Evolutionary conservation across 2,329 filamentous ascomycete species (phyloP).

Genomic region (Fonsecaea pedrosoi): DNA sequence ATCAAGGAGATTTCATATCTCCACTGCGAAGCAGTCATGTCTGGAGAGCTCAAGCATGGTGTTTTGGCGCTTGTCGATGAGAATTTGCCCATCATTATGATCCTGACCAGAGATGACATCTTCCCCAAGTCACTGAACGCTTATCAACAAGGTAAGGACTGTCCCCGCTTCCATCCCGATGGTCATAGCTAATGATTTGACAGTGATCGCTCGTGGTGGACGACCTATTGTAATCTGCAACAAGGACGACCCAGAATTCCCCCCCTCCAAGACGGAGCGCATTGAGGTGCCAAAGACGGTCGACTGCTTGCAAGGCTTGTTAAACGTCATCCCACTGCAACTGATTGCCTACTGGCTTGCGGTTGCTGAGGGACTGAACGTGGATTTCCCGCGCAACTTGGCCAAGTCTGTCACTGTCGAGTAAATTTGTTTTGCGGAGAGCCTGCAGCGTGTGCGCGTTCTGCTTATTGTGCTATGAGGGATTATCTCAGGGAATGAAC

Average conservation of each 20-base stretch:
- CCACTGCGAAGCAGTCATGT: constrained; percentile 99
- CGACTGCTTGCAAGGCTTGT: constrained; percentile 91
- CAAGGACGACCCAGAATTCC: constrained; percentile 85
- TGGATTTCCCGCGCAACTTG: constrained; percentile 97
- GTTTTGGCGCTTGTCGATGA: constrained; percentile 96
- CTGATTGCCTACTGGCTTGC: constrained; percentile 99
- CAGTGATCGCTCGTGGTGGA: constrained; percentile 92
- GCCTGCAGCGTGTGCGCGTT: neutral
- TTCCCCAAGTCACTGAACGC: constrained; percentile 99
- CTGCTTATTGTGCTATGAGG: constrained; percentile 9
- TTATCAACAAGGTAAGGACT: constrained; percentile 84
- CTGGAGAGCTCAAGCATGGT: constrained; percentile 98
- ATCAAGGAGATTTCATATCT: constrained; percentile 99
- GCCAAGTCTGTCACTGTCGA: constrained; percentile 99
- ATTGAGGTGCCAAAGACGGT: constrained; percentile 97
- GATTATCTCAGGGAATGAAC: constrained; percentile 1
- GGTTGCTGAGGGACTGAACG: constrained; percentile 92
- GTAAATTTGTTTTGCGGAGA: constrained; percentile 51
- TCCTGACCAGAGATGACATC: constrained; percentile 91
- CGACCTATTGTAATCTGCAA: constrained; percentile 99
- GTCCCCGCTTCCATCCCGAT: constrained; percentile 23
- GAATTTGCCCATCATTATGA: constrained; percentile 99
- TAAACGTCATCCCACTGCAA: constrained; percentile 97
- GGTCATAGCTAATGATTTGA: constrained; percentile 42
- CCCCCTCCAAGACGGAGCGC: constrained; percentile 85